Base-by-base conservation (phyloP, 768 basidiomycete genomes). In the Kwoniella bestiolae region DNA sequence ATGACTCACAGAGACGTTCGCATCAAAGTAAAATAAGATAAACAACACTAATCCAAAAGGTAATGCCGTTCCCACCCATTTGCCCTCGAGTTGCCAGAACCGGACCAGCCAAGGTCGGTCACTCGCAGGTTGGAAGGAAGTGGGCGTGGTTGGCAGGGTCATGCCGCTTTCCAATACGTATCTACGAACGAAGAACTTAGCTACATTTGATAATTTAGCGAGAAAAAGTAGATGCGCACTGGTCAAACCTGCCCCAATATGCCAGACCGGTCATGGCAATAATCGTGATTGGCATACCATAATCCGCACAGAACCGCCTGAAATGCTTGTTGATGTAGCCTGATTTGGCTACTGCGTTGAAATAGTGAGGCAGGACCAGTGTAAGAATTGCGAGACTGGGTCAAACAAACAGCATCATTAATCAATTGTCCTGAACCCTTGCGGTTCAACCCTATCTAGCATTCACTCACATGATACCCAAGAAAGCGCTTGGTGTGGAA, bases 11-110 rank as follows among this genome's bases (percentile, higher is more conserved):
- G 92, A 94, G 58, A 94, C 91, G 71, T 94, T 94, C 70, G 94
- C 91, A 69, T 97, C 93, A 71, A 96, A 96, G 84, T 94, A 94
- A 82, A 97, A 95, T 47, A 96, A 82, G 25, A 95, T 86, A 87
- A 91, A 96, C 5, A 98, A 83, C 23, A 93, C 83, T 45, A 94
- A 80, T 2, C 94, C 94, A 73, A 96, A 96, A 0, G 93, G 94
- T 46, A 94, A 83, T 0, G 93, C 91, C 29, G 92, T 88, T 11
- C 89, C 91, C 3, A 94, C 89, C 90, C 92, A 96, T 81, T 91
- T 91, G 0, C 85, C 88, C 21, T 90, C 89, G 2, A 96, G 83
- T 67, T 92, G 82, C 94, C 93, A 96, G 75, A 95, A 96, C 31
- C 78, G 85, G 11, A 96, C 91, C 0, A 96, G 82, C 94, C 92